Base-by-base conservation (phyloP, 1,284 basidiomycete species). In the Leccinum fuscescens region DNA sequence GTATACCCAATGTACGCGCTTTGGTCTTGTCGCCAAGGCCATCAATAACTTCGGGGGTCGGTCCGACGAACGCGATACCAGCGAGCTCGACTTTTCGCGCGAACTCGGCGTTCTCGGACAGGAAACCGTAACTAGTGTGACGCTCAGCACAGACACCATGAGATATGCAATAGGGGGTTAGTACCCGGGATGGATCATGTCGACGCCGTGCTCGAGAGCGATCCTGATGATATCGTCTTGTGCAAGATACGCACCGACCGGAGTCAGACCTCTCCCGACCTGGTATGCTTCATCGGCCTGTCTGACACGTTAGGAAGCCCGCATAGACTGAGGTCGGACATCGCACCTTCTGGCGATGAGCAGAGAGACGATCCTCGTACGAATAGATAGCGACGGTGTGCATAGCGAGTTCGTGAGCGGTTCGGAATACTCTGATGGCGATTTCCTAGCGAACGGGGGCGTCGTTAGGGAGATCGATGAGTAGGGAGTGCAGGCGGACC, bases 381-480 rank as follows among this genome's bases (percentile, higher is more conserved):
- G 95, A 98, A 82, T 94, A 99, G 80, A 99, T 98, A 51, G 97
- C 96, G 59, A 99, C 97, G 56, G 96, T 98, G 75, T 96, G 93
- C 95, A 99, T 97, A 37, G 96, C 97, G 62, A 99, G 86, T 76
- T 99, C 97, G 80, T 99, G 96, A 58, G 97, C 94, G 2, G 97
- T 98, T 72, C 97, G 86, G 85, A 99, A 98, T 56, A 99, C 95
- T 75, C 97, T 92, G 72, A 99, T 96, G 33, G 97, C 97, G 75
- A 99, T 99, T 90, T 99, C 96, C 93, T 96, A 69, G 11, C 65
- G 37, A 39, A 55, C 50, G 50, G 11, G 27, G 15, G 5, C 50
- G 35, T 35, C 55, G 24, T 61, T 46, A 61, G 49, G 48, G 57
- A 62, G 50, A 56, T 51, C 20, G 15, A 55, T 31, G 11, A 48